Conservation (phyloP, 257 asterid species). For the Handroanthus guayacan region DNA sequence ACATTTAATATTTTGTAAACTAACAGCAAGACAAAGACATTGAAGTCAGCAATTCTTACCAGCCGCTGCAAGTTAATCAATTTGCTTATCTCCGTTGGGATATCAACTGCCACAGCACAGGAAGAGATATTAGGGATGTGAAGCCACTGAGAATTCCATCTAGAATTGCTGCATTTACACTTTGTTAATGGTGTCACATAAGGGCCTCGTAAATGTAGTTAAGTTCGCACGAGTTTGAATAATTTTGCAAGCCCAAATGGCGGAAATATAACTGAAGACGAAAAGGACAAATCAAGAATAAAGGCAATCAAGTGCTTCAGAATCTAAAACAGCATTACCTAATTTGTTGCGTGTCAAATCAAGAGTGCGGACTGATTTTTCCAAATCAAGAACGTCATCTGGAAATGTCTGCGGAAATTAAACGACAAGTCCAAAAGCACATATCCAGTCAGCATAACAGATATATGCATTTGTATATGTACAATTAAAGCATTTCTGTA, state of each 20-base stretch:
- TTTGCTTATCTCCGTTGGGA: slow-evolving; percentile 82
- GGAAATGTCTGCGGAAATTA: slow-evolving; percentile 71
- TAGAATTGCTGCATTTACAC: slow-evolving; percentile 18
- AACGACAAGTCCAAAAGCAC: slow-evolving; percentile 17
- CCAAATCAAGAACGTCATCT: slow-evolving; percentile 81
- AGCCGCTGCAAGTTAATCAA: slow-evolving; percentile 88
- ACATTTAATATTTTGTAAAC: neutral
- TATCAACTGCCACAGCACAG: slow-evolving; percentile 66
- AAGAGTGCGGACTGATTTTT: slow-evolving; percentile 86
- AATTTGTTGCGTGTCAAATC: slow-evolving; percentile 86
- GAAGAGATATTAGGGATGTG: slow-evolving; percentile 27
- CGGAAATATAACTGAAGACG: slow-evolving; percentile 9
- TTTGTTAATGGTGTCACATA: neutral
- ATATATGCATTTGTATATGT: neutral
- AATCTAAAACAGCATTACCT: slow-evolving; percentile 50
- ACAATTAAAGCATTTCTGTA: neutral
- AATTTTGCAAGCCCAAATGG: neutral
- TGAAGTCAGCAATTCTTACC: slow-evolving; percentile 59
- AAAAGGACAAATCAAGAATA: slow-evolving; percentile 3
- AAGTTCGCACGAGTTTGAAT: slow-evolving; percentile 18
- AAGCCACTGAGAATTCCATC: slow-evolving; percentile 20
- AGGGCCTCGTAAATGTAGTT: slow-evolving; percentile 13
- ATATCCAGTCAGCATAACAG: slow-evolving; percentile 30
- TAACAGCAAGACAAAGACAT: neutral
- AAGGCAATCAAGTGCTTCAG: slow-evolving; percentile 24